Evolutionary conservation across 75 land plant species (phyloP), one percentile per base, ranked within the genome.

Genomic region (Larix kaempferi): DNA sequence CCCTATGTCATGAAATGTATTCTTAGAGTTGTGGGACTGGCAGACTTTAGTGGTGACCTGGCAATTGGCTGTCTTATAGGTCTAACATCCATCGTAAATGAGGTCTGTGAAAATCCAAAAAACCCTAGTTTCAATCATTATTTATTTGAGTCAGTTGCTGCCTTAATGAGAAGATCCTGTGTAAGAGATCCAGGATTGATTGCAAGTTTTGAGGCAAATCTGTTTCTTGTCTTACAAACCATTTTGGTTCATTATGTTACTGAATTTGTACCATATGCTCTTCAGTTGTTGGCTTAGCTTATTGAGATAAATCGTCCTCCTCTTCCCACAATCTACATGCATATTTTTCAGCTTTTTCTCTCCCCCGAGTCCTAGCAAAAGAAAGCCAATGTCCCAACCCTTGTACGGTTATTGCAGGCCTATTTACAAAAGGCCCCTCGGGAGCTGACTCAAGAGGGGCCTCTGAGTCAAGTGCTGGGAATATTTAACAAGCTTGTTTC

Each of bases 101-200:
- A 78, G 78, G 91, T 96, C 41, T 96, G 98, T 82, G 84, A 88
- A 82, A 98, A 98, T 81, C 99, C 99, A 0, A 95, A 81, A 54
- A 95, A 93, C 77, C 99, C 99, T 11, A 82, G 65, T 11, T 98
- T 98, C 74, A 95, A 95, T 77, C 99, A 98, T 73, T 98, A 95
- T 52, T 78, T 95, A 29, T 98, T 98, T 87, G 98, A 98, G 82
- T 79, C 99, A 14, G 89, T 98, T n/a, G 94, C 99, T 44, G 87
- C 90, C 25, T 77, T 95, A 21, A 26, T 98, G 37, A 88, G 88
- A 71, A 83, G 91, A 57, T 84, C 93, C 0, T 91, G 94, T 77
- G 93, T 88, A 79, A 86, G 73, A 77, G 90, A 89, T 56, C 80
- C 87, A 37, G 85, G 87, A 57, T 86, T 95, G 64, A 78, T 93